Conservation (phyloP, 2,329 filamentous ascomycete genomes). For the Penicillium paneum region DNA sequence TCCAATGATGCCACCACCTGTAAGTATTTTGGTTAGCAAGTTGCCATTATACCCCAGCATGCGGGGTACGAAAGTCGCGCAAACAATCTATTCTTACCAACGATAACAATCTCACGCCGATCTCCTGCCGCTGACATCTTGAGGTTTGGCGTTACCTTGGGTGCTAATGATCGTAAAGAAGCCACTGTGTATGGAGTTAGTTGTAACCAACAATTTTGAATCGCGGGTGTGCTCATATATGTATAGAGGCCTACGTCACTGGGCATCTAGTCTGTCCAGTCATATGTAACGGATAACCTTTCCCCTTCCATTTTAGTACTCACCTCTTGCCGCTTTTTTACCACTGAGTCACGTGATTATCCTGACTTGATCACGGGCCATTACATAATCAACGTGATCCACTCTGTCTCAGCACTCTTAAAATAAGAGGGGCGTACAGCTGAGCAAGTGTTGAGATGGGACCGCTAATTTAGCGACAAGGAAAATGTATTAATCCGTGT, state of each 20-base stretch:
- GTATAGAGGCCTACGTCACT: conserved; percentile 30
- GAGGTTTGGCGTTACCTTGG: conserved; percentile 16
- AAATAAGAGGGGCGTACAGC: too few species aligned
- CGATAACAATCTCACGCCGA: conserved; percentile 40
- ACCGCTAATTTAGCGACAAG: too few species aligned
- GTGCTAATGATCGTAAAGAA: conserved; percentile 16
- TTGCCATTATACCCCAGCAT: conserved; percentile 3
- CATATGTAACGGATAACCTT: too few species aligned
- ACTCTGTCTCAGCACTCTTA: too few species aligned
- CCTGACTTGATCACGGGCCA: too few species aligned
- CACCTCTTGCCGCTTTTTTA: too few species aligned
- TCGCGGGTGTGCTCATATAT: conserved; percentile 2
- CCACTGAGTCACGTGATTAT: too few species aligned
- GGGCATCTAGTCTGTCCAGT: conserved; percentile 14
- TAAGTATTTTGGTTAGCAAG: conserved; percentile 14
- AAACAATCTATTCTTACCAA: conserved; percentile 31
- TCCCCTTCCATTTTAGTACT: too few species aligned
- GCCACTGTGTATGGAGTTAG: conserved; percentile 22
- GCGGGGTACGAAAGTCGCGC: conserved; percentile 23
- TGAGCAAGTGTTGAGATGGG: too few species aligned
- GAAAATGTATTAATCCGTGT: too few species aligned
- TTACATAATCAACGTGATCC: too few species aligned
- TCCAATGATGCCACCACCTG: conserved; percentile 90
- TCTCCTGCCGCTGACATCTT: conserved; percentile 32
- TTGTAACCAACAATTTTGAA: neutral